Evolutionary conservation across 441 rosid genomes (phyloP), one percentile per base, ranked within the genome.

Genomic region (Erodium chrysanthum): DNA sequence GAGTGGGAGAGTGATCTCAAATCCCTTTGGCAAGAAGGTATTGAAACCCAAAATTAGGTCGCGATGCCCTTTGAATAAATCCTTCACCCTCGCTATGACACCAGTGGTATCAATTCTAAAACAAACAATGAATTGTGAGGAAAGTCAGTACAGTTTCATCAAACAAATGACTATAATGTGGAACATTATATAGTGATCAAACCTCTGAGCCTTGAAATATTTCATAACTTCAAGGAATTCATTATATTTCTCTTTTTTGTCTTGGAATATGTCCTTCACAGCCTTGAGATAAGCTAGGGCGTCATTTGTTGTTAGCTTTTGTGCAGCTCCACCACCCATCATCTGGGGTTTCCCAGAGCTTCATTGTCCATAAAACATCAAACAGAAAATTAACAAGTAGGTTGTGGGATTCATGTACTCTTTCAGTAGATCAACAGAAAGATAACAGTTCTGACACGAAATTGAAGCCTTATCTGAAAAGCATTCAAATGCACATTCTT

Each of bases 191-290:
- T 40, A 66, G 67, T 58, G 68, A 70, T 35, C 73, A 70, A 72
- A 95, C 99, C 99, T 95, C 68, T 92, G 96, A 74, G 96, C 93
- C 83, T 88, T 90, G 73, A 92, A 95, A 78, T 90, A 93, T 74
- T 90, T 95, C 97, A 95, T 92, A 65, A 95, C 93, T 81, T 90
- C 96, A 68, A 95, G 96, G 75, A 95, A 95, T 37, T 90, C 96
- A 33, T 95, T 95, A 63, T 95, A 95, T 64, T 87, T 92, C 17
- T 90, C 98, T 66, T 87, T 87, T 65, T 86, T 84, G 58, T 95
- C 96, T 71, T 82, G 95, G 77, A 95, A 95, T 67, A 87, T 90
- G 62, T 90, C 96, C 75, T 90, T 90, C 44, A 95, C 98, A 6
- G 91, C 96, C 66, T 95, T 95, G 50, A 95, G 91, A 73, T 92